These are phyloP conservation scores for Immersiella caudata DNA, from an alignment of 495 filamentous ascomycete genomes.

Conservation along the genomic window DNA sequence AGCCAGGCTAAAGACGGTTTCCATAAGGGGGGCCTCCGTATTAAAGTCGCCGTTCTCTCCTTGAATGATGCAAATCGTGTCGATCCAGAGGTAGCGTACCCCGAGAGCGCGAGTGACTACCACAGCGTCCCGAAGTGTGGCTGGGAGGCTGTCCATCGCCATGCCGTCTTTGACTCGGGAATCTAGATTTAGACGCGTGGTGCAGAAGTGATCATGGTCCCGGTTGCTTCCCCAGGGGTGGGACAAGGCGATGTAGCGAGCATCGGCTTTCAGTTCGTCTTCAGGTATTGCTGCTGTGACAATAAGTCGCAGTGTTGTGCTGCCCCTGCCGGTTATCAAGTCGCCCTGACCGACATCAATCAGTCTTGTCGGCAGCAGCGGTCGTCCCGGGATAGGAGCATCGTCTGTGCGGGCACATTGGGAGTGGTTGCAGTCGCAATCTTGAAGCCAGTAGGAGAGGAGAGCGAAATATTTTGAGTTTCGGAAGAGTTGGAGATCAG, in stretches of 20 bases:
- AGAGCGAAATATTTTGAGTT: no score
- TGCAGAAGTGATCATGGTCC: not conserved
- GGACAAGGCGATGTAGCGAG: conserved; percentile 2
- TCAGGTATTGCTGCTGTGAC: no score
- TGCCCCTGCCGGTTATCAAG: no score
- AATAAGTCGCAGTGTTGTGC: no score
- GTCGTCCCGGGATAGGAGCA: no score
- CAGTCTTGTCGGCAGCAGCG: no score
- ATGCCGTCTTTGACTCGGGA: not conserved
- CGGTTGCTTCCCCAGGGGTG: not conserved
- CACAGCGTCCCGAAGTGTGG: conserved; percentile 7
- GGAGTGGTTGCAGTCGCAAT: no score
- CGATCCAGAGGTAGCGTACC: conserved; percentile 5
- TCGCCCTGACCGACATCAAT: no score
- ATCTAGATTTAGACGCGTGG: not conserved
- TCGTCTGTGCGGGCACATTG: no score
- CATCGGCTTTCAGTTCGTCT: no score
- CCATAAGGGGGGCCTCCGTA: conserved; percentile 38
- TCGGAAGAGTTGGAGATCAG: no score
- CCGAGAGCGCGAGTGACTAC: not conserved
- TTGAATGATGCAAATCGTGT: conserved; percentile 10
- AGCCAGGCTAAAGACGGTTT: conserved; percentile 36
- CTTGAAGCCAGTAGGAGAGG: no score
- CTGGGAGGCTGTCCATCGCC: not conserved
- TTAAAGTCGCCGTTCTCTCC: not conserved